phyloP scores from a whole-genome alignment of 1,284 basidiomycete genomes.

The Tetrapyrgos nigripes region DNA sequence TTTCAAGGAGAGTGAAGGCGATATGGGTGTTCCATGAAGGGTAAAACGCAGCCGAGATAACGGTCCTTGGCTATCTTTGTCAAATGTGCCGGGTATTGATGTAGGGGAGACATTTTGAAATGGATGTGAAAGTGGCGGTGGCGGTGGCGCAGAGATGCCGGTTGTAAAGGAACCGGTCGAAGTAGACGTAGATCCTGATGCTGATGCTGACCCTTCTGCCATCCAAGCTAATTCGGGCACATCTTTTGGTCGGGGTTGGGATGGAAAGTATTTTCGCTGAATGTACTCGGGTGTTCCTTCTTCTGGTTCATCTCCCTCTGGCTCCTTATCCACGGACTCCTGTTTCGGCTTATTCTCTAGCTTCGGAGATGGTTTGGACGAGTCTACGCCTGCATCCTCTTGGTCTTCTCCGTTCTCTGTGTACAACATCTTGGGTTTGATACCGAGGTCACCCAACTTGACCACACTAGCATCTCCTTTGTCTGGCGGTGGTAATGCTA shows the following conservation, averaged over 20 bases:
- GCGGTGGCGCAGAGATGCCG: constrained; percentile 13
- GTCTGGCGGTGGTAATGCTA: constrained; percentile 59
- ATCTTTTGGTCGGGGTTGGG: constrained; percentile 63
- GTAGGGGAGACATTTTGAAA: constrained; percentile 19
- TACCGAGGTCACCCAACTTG: constrained; percentile 6
- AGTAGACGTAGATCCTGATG: too few species aligned
- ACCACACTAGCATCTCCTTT: constrained; percentile 41
- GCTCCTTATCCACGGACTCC: not conserved
- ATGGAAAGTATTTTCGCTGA: constrained; percentile 84
- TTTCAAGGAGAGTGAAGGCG: constrained; percentile 51
- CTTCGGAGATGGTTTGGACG: not conserved
- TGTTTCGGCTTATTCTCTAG: not conserved
- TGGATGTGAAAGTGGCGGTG: not conserved
- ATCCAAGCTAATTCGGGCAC: constrained; percentile 86
- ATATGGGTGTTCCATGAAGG: constrained; percentile 72
- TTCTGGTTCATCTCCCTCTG: constrained; percentile 43
- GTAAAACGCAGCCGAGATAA: constrained; percentile 68
- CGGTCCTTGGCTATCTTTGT: too few species aligned
- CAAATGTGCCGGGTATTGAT: too few species aligned
- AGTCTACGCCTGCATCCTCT: not conserved
- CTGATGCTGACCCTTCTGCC: constrained; percentile 35
- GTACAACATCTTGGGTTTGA: not conserved
- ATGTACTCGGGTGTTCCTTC: constrained; percentile 86
- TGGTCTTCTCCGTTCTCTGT: not conserved
- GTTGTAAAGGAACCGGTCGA: constrained; percentile 4